A percentile compares a stretch with the other conserved stretches of the same genome.
These are phyloP conservation scores for Myrica gale DNA, from an alignment of 306 rosid species.

Conservation along the genomic window DNA sequence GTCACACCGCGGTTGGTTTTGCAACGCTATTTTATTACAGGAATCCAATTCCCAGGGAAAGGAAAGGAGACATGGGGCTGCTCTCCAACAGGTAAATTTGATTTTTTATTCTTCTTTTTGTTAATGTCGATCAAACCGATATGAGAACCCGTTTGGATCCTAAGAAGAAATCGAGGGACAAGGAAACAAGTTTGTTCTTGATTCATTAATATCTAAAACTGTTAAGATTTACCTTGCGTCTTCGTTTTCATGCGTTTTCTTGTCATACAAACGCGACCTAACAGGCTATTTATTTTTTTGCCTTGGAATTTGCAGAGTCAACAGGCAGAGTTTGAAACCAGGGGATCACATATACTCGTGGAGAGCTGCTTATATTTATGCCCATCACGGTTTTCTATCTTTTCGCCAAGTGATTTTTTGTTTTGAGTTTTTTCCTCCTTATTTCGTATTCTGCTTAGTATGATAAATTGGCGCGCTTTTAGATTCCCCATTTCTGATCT, in stretches of 20 bases:
- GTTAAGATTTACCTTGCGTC: not conserved
- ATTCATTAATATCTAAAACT: not conserved
- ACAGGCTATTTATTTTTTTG: not conserved
- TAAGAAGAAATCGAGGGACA: not conserved
- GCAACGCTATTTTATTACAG: not conserved
- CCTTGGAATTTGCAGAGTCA: slow-evolving; percentile 38
- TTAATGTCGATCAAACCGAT: not conserved
- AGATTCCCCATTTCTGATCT: not conserved
- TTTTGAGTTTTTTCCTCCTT: too few relatives aligned
- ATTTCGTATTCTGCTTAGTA: not conserved
- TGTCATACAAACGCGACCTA: slow-evolving; percentile 4
- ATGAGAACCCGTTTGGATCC: slow-evolving; percentile 6
- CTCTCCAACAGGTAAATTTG: slow-evolving; percentile 66
- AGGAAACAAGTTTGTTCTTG: not conserved
- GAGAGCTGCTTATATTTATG: slow-evolving; percentile 85
- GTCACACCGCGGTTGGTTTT: not conserved
- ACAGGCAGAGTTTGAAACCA: slow-evolving; percentile 55
- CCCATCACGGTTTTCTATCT: slow-evolving; percentile 96
- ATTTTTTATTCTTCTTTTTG: not conserved
- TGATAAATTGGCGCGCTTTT: not conserved
- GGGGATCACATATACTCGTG: slow-evolving; percentile 96
- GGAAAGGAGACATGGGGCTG: slow-evolving; percentile 50
- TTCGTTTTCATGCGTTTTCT: not conserved
- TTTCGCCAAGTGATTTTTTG: too few relatives aligned
- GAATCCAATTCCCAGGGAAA: slow-evolving; percentile 6